Evolutionary conservation across 2,329 filamentous ascomycete genomes (phyloP).

Genomic region (Clarireedia sp.): DNA sequence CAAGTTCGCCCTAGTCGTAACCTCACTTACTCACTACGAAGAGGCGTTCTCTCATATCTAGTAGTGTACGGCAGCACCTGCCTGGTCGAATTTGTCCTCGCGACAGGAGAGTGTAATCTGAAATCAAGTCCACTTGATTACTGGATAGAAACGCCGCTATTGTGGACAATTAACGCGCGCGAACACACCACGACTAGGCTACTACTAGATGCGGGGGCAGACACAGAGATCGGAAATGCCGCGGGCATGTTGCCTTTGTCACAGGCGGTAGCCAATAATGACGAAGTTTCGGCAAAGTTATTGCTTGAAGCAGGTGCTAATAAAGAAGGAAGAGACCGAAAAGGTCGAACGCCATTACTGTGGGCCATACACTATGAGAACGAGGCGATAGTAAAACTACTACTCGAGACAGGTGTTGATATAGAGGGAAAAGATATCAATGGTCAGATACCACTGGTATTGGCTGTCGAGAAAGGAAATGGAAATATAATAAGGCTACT

Average conservation of each 20-base stretch:
- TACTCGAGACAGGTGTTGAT: too few species aligned
- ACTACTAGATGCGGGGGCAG: neutral
- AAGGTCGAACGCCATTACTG: too few species aligned
- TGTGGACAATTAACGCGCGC: slow-evolving; percentile 5
- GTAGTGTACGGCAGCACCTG: slow-evolving; percentile 11
- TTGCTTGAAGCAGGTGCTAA: neutral
- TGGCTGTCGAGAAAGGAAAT: too few species aligned
- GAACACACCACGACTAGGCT: slow-evolving; percentile 3
- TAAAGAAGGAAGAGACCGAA: neutral
- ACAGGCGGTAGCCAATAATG: neutral
- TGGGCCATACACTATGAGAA: too few species aligned
- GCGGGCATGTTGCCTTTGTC: neutral
- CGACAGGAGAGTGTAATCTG: neutral
- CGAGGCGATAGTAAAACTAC: too few species aligned
- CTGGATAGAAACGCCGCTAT: slow-evolving; percentile 7
- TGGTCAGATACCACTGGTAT: too few species aligned
- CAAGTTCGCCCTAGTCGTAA: neutral
- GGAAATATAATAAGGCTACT: too few species aligned
- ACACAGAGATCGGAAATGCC: neutral
- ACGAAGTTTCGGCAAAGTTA: neutral
- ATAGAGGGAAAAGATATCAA: too few species aligned
- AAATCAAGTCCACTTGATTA: neutral
- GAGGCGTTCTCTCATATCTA: slow-evolving; percentile 2
- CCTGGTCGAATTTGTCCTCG: neutral
- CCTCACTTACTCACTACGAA: slow-evolving; percentile 12